A percentile compares a stretch with the other conserved stretches of the same genome.
Conservation (phyloP, 1,139 yeast genomes). For the Citeromyces siamensis region DNA sequence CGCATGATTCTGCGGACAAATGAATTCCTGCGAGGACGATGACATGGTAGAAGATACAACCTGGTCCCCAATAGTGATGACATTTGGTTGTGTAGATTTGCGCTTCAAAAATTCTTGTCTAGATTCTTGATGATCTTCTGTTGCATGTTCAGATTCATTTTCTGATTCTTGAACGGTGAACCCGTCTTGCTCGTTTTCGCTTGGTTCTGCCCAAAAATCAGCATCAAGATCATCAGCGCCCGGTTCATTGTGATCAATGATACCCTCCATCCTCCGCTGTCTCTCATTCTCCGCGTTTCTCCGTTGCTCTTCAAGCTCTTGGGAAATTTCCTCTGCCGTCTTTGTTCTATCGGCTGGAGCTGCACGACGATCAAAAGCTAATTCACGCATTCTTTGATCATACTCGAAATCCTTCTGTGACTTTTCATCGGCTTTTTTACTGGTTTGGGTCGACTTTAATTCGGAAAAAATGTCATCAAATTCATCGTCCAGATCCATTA, state of each 20-base stretch:
- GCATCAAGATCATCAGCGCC: conserved; percentile 62
- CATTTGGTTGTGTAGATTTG: conserved; percentile 9
- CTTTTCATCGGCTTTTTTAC: conserved; percentile 11
- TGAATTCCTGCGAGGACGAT: conserved; percentile 11
- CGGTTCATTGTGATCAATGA: conserved; percentile 28
- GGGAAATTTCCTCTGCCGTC: conserved; percentile 72
- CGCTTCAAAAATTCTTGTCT: conserved; percentile 9
- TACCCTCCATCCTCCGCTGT: conserved; percentile 76
- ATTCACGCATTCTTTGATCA: conserved; percentile 66
- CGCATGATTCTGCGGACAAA: conserved; percentile 48
- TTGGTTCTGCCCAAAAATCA: conserved; percentile 39
- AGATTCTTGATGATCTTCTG: conserved; percentile 12
- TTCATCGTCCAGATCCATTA: conserved; percentile 67
- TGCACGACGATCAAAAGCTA: conserved; percentile 78
- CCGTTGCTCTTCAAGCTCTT: conserved; percentile 56
- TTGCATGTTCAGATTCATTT: conserved; percentile 15
- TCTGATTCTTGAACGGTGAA: conserved; percentile 17
- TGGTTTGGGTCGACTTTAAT: conserved; percentile 12
- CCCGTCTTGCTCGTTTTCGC: conserved; percentile 36
- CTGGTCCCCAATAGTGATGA: conserved; percentile 17
- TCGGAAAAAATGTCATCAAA: conserved; percentile 59
- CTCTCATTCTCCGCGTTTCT: conserved; percentile 68
- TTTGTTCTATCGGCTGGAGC: conserved; percentile 95
- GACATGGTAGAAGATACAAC: conserved; percentile 12
- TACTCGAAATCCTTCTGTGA: conserved; percentile 42